A percentile compares a stretch with the other conserved stretches of the same genome.
Conservation (phyloP, 2,329 filamentous ascomycete species). For the Pleurostoma richardsiae region DNA sequence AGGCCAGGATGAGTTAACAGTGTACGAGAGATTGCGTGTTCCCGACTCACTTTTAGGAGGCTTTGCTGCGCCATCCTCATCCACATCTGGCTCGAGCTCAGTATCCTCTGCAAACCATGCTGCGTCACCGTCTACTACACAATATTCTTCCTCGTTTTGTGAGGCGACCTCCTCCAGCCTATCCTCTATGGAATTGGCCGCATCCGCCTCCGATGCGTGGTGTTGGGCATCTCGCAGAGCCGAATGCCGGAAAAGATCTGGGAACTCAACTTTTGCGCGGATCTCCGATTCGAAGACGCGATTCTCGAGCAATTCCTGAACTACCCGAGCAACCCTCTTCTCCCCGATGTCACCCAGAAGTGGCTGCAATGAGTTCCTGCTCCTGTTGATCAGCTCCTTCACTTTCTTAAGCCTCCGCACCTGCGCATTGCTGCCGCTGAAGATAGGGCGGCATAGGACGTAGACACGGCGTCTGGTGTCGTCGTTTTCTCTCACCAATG, state of each 20-base stretch:
- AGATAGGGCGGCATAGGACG: background rate
- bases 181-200: slow-evolving; percentile 18
- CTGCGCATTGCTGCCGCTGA: background rate
- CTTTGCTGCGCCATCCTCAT: background rate
- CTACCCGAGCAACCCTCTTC: slow-evolving; percentile 6
- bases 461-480: background rate
- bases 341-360: background rate
- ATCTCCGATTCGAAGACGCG: slow-evolving; percentile 24
- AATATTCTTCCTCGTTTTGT: background rate
- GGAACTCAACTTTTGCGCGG: slow-evolving; percentile 25
- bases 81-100: background rate
- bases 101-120: background rate
- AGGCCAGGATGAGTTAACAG: background rate
- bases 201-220: slow-evolving; percentile 21
- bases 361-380: background rate
- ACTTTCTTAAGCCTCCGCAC: background rate
- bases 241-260: slow-evolving; percentile 21
- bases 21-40: background rate
- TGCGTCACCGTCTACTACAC: background rate
- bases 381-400: background rate
- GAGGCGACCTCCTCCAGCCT: slow-evolving; percentile 17
- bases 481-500: no score
- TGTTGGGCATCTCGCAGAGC: slow-evolving; percentile 17
- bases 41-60: background rate
- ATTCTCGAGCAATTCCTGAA: slow-evolving; percentile 15